Percentiles rank a stretch among this genome's conserved stretches.
These are phyloP conservation scores for Periconia digitata DNA, from an alignment of 2,329 filamentous ascomycete genomes.

Conservation along the genomic window DNA sequence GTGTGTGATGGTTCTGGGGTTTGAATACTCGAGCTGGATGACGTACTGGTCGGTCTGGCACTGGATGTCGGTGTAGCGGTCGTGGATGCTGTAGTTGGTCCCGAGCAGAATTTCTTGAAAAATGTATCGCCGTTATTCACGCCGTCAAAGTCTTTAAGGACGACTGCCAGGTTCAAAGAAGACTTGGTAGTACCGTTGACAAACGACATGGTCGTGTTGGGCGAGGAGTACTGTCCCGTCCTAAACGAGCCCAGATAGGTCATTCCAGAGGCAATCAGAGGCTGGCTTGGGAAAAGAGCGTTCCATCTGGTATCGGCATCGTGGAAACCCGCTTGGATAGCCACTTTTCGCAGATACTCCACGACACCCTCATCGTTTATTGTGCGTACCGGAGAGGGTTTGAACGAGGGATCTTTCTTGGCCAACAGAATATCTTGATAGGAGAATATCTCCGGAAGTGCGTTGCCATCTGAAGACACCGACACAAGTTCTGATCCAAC, in stretches of 20 bases:
- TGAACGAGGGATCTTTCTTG: slow-evolving; percentile 26
- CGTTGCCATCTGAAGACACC: slow-evolving; percentile 39
- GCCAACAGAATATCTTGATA: slow-evolving; percentile 33
- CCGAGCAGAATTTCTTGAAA: slow-evolving; percentile 43
- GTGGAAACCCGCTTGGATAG: slow-evolving; percentile 35
- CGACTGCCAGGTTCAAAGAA: slow-evolving; percentile 34
- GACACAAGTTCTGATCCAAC: slow-evolving; percentile 35
- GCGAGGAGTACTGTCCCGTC: slow-evolving; percentile 33
- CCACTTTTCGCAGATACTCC: slow-evolving; percentile 36
- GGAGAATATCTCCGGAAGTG: slow-evolving; percentile 40
- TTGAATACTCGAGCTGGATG: slow-evolving; percentile 6
- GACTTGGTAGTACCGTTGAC: slow-evolving; percentile 38
- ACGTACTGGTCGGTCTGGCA: slow-evolving; percentile 9
- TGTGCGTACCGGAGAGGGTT: slow-evolving; percentile 37
- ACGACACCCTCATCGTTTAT: slow-evolving; percentile 42
- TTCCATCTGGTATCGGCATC: slow-evolving; percentile 48
- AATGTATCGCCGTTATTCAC: slow-evolving; percentile 44
- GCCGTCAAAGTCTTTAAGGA: slow-evolving; percentile 34
- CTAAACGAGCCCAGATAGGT: slow-evolving; percentile 33
- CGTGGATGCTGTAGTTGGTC: slow-evolving; percentile 15
- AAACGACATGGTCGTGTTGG: slow-evolving; percentile 39
- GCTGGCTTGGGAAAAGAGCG: slow-evolving; percentile 39
- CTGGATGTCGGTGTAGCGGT: slow-evolving; percentile 13
- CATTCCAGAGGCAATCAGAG: slow-evolving; percentile 29
- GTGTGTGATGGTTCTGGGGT: slow-evolving; percentile 28